Percentiles rank a stretch among this genome's conserved stretches.
phyloP scores from a whole-genome alignment of 345 rosid genomes.

The Gossypium longicalyx region DNA sequence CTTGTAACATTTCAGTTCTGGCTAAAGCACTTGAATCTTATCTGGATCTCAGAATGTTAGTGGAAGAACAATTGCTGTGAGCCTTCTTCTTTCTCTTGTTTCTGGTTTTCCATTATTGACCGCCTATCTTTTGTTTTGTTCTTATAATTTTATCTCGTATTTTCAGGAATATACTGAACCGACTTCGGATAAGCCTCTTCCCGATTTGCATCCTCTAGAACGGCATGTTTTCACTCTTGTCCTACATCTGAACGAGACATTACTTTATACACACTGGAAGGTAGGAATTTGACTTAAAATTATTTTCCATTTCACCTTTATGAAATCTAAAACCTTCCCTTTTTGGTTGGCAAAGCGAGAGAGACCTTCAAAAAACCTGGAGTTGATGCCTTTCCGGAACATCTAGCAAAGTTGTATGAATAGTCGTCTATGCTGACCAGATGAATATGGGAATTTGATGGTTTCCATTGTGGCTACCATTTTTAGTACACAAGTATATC shows the following conservation, averaged over 20 bases:
- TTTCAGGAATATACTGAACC: conserved; percentile 84
- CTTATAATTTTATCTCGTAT: neutral
- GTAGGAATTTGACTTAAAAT: conserved; percentile 29
- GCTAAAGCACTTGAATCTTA: no score
- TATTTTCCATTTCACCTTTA: neutral
- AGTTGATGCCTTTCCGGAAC: conserved; percentile 91
- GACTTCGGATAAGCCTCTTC: conserved; percentile 89
- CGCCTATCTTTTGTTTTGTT: neutral
- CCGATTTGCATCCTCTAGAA: conserved; percentile 33
- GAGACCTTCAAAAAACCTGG: conserved; percentile 97
- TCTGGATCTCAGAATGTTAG: no score
- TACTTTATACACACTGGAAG: conserved; percentile 86
- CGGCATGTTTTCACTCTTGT: neutral
- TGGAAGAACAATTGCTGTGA: conserved; percentile 73
- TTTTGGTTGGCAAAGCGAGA: conserved; percentile 54
- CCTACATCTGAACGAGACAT: conserved; percentile 87
- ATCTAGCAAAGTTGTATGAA: conserved; percentile 72
- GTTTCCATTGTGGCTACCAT: neutral
- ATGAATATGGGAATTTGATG: conserved; percentile 57
- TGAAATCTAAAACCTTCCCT: neutral
- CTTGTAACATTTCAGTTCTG: no score
- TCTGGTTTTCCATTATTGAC: neutral
- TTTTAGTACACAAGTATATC: neutral
- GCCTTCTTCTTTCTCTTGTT: conserved; percentile 8
- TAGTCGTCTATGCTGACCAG: conserved; percentile 79